These are phyloP conservation scores for Amanita muscaria DNA, from an alignment of 768 basidiomycete species.

Conservation along the genomic window DNA sequence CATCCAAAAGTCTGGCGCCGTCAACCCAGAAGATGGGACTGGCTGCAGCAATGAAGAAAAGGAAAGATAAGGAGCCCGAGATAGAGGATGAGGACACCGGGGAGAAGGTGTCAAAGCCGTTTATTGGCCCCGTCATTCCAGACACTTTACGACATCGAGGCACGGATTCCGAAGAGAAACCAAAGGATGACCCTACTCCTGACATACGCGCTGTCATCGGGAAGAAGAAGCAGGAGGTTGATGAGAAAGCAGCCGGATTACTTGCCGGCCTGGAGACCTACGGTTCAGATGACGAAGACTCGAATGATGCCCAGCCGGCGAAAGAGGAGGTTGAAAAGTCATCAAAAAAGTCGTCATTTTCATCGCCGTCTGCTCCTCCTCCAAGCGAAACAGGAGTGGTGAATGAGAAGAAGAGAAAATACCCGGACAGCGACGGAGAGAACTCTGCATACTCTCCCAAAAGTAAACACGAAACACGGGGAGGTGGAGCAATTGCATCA, in stretches of 20 bases:
- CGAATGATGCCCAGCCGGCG: neutral
- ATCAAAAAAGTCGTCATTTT: neutral
- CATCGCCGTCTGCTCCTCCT: neutral
- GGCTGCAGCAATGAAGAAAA: constrained; percentile 44
- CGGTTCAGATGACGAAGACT: constrained; percentile 6
- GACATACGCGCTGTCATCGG: constrained; percentile 49
- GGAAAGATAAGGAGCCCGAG: constrained; percentile 28
- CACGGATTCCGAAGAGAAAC: constrained; percentile 16
- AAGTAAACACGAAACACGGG: neutral
- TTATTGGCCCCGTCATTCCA: constrained; percentile 64
- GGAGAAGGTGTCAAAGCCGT: constrained; percentile 38
- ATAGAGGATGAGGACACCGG: constrained; percentile 43
- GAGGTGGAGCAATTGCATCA: neutral
- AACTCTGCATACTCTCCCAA: neutral
- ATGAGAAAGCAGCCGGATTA: constrained; percentile 4
- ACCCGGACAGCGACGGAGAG: constrained; percentile 21
- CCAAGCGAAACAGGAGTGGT: neutral
- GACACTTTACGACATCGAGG: constrained; percentile 26
- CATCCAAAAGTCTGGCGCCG: constrained; percentile 14
- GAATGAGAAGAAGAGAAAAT: constrained; percentile 6
- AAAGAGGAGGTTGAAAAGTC: neutral
- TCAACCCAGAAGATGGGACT: constrained; percentile 29
- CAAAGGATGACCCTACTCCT: constrained; percentile 9
- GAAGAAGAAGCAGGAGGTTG: constrained; percentile 39
- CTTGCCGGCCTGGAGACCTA: constrained; percentile 14